A percentile compares a stretch with the other conserved stretches of the same genome.
phyloP scores from a whole-genome alignment of 2,329 filamentous ascomycete species.

The Alternaria arbusti region DNA sequence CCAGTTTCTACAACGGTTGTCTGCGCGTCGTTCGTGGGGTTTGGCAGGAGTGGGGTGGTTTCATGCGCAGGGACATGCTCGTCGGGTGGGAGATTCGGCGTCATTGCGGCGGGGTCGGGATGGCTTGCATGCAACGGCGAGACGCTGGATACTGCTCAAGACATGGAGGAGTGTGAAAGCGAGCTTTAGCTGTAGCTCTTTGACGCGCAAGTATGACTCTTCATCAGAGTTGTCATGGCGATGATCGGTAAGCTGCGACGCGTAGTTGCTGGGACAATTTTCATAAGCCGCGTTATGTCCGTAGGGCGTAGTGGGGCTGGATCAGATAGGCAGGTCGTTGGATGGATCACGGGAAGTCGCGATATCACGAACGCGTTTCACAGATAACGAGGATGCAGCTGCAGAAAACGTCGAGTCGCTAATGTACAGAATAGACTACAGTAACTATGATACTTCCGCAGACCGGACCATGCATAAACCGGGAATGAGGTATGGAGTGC shows the following conservation, averaged over 20 bases:
- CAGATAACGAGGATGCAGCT: not conserved
- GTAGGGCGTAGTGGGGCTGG: not conserved
- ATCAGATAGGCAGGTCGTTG: not conserved
- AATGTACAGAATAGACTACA: not conserved
- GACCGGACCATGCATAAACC: not conserved
- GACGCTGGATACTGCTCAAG: not conserved
- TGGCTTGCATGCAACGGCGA: not conserved
- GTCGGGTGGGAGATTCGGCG: not conserved
- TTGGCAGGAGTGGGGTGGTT: constrained; percentile 55
- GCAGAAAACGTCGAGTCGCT: not conserved
- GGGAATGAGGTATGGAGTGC: not conserved
- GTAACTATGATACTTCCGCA: not conserved
- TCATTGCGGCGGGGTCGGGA: constrained; percentile 7
- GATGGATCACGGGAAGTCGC: not conserved
- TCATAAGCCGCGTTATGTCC: not conserved
- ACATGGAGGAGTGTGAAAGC: not conserved
- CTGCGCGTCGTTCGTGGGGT: constrained; percentile 10
- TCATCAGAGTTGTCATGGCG: not conserved
- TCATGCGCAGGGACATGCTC: constrained; percentile 33
- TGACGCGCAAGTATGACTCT: not conserved
- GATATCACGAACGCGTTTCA: not conserved
- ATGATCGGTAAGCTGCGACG: not conserved
- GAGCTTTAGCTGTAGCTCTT: not conserved
- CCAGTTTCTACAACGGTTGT: constrained; percentile 33
- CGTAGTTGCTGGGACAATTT: not conserved